Evolutionary conservation across 352 stramenopile genomes (phyloP).

Genomic region (Globisporangium abappressorium): DNA sequence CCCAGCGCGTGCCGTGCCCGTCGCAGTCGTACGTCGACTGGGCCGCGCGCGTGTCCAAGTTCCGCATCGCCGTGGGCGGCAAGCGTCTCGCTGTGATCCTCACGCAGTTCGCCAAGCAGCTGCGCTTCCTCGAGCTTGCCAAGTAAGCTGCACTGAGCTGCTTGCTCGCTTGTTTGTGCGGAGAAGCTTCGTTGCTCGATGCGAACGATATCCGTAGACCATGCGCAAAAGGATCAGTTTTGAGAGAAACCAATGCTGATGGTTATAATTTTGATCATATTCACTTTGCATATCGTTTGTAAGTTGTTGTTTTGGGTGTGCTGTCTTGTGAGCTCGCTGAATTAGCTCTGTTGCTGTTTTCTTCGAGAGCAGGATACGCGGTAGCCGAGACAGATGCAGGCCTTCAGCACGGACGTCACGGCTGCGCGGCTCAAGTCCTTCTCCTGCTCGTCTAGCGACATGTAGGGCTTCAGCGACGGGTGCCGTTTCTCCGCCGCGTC

Average conservation of each 20-base stretch:
- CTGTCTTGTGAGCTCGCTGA: background rate
- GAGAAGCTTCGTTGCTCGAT: background rate
- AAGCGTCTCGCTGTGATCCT: slow-evolving; percentile 52
- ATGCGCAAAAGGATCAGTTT: background rate
- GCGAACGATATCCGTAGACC: background rate
- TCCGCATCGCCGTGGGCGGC: slow-evolving; percentile 45
- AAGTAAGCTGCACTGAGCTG: slow-evolving; percentile 12
- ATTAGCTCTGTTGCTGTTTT: background rate
- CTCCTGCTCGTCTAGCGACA: slow-evolving; percentile 47
- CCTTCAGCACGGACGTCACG: slow-evolving; percentile 50
- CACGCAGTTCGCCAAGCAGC: slow-evolving; percentile 48
- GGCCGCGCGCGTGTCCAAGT: slow-evolving; percentile 37
- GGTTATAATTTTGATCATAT: slow-evolving; percentile 8
- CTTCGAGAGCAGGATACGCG: slow-evolving; percentile 32
- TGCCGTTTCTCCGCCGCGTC: slow-evolving; percentile 42
- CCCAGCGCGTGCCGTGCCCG: slow-evolving; percentile 19
- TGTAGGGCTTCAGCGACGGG: slow-evolving; percentile 59
- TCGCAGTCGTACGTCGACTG: slow-evolving; percentile 32
- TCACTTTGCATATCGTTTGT: background rate
- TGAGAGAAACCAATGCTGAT: background rate
- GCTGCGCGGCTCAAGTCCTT: slow-evolving; percentile 48
- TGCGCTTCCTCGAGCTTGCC: slow-evolving; percentile 35
- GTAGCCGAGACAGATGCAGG: slow-evolving; percentile 49
- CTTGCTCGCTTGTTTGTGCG: background rate
- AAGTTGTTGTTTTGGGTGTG: background rate